Base-by-base conservation (phyloP, 108 stramenopile species). In the Conticribra weissflogii region DNA sequence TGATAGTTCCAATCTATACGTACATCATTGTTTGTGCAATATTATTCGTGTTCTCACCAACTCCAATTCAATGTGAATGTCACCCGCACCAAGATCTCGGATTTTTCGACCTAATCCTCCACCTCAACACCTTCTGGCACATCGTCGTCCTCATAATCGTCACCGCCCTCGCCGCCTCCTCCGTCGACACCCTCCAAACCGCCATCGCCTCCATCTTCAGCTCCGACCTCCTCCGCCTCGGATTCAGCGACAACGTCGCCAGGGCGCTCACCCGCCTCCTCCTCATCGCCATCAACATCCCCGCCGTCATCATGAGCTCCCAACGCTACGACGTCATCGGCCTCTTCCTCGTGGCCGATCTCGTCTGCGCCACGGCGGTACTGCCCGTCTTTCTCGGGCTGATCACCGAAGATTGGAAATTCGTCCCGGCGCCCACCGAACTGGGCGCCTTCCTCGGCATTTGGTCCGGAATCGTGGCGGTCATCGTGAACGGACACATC, bases 321-420 rank as follows among this genome's bases (percentile, higher is more conserved):
- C 45, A 83, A 12, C 56, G 81, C 32, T 86, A 77, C 57, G 85
- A 89, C 58, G 91, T 92, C 48, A 66, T 92, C 45, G 68, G 74
- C 22, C 78, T 92, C 16, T 92, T 92, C 71, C 74, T 92, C 49
- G 88, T 92, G 9, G 91, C 91, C 33, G 91, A 92, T 79, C 70
- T 92, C 23, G 91, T 92, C 8, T 92, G 91, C 49, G 86, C 85
- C 44, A 88, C 85, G n/a, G 64, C 76, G 24, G 86, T 89, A 24
- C 68, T 89, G 9, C 91, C 91, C n/a, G 70, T 86, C 54, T 92
- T 86, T 59, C 59, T 89, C 12, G 91, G 91, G 17, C 32, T 92
- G 51, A 81, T 84, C 17, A 85, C 77, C 8, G 59, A 85, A 44
- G 86, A 88, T 63, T 34, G 36, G 48, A 78, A 82, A 19, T 57